A percentile compares a stretch with the other conserved stretches of the same genome.
phyloP scores from a whole-genome alignment of 176 grass and related monocot species.

The Paspalum notatum region DNA sequence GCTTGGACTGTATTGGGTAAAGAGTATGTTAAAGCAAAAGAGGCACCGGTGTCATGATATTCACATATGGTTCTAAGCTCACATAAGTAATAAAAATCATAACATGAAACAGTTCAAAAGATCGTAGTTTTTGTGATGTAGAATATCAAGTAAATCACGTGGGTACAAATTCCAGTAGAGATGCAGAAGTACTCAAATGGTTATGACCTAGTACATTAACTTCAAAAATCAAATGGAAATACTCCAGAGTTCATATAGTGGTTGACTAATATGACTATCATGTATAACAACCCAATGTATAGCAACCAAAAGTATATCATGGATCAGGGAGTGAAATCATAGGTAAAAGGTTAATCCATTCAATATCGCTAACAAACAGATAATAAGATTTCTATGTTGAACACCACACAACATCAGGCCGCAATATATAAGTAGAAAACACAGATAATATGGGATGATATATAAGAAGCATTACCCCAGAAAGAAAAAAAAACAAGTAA shows the following conservation, averaged over 20 bases:
- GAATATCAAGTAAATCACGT: constrained; percentile 13
- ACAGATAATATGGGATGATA: not conserved
- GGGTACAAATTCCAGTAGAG: not conserved
- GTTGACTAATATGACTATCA: not conserved
- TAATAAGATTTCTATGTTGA: not conserved
- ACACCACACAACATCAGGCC: not conserved
- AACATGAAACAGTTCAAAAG: constrained; percentile 17
- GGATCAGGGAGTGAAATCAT: not conserved
- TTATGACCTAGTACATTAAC: not conserved
- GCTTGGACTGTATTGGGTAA: not conserved
- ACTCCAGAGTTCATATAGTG: not conserved
- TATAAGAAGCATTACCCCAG: constrained; percentile 7
- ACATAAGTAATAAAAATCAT: not conserved
- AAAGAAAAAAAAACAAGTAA: not conserved
- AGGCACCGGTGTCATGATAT: not conserved
- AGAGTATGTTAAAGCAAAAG: not conserved
- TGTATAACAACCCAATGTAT: not conserved
- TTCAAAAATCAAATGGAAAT: not conserved
- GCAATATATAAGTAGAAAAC: not conserved
- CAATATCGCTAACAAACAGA: not conserved
- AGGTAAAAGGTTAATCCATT: not conserved
- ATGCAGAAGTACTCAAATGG: constrained; percentile 2
- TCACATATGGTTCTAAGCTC: not conserved
- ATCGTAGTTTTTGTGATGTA: not conserved
- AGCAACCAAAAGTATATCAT: constrained; percentile 1